Base-by-base conservation (phyloP, 1,284 basidiomycete species). In the Malassezia furfur region DNA sequence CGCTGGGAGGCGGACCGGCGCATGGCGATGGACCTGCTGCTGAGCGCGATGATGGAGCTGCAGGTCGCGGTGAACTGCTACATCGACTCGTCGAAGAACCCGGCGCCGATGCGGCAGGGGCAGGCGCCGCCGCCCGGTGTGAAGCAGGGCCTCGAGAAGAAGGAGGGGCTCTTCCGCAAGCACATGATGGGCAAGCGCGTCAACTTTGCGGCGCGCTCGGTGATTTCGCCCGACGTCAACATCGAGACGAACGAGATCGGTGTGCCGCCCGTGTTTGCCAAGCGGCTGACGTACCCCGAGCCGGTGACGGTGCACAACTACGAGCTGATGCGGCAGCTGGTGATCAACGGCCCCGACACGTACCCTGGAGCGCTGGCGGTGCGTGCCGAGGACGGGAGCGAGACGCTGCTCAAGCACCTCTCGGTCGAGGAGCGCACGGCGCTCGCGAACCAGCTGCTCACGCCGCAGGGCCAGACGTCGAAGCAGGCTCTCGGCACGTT, bases 121-220 rank as follows among this genome's bases (percentile, higher is more conserved):
- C 91, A 89, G 71, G 79, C 90, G n/a, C 91, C 91, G 21, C 89
- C 91, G 19, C 81, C 85, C 39, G 94, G 94, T 70, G 84, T 99
- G 66, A 99, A 98, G 80, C 94, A 99, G 76, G 82, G 86, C 12
- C 78, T 99, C 64, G 94, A 99, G 78, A 98, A 98, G 82, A 99
- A 99, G 78, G 94, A 98, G 68, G 94, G 94, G 54, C 77, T 99
- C 48, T 99, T 99, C 82, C 82, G 94, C 60, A 96, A 93, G 78
- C 85, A 99, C 75, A 98, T 99, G 94, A 99, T 99, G 94, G 94
- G 94, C 38, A 99, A 99, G 80, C 91, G 94, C 75, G 94, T 99
- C 69, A 98, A 99, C 77, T 96, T 94, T 75, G 91, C 94, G 39
- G 94, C 94, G 32, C 89, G 94, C 64, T 98, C 94, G 14, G 94